These are phyloP conservation scores for Phyllosticta citrichinensis DNA, from an alignment of 2,329 filamentous ascomycete genomes.

Conservation along the genomic window DNA sequence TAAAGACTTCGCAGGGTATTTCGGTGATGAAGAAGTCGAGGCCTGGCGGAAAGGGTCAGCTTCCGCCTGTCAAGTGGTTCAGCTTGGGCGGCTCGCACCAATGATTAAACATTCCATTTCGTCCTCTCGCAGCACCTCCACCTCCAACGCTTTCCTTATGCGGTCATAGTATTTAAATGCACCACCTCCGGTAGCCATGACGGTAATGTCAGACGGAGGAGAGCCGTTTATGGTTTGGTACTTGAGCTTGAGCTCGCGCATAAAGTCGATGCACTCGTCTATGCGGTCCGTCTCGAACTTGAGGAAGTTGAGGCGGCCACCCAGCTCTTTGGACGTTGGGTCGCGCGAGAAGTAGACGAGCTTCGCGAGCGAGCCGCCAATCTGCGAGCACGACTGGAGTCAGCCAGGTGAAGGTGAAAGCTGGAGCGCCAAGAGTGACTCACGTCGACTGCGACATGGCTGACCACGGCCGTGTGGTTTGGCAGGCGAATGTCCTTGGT, in stretches of 20 bases:
- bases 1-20: conserved; percentile 94
- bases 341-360: conserved; percentile 96
- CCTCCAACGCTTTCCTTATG: conserved; percentile 71
- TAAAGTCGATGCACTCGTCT: conserved; percentile 86
- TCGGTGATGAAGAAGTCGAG: conserved; percentile 99
- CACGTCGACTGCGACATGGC: conserved; percentile 94
- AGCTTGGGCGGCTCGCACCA: conserved; percentile 42
- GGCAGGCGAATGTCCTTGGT: conserved; percentile 92
- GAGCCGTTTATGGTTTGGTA: conserved; percentile 68
- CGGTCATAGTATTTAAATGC: conserved; percentile 95
- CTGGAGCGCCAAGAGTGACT: conserved; percentile 27
- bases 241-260: conserved; percentile 74
- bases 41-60: conserved; percentile 39
- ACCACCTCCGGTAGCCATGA: conserved; percentile 93
- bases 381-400: conserved; percentile 42
- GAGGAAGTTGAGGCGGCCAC: conserved; percentile 86
- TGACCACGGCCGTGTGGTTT: conserved; percentile 89
- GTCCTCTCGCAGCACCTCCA: conserved; percentile 85
- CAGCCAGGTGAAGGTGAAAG: background rate
- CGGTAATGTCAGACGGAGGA: conserved; percentile 61
- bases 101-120: conserved; percentile 99
- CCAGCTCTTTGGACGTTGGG: conserved; percentile 64
- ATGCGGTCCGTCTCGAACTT: conserved; percentile 95
- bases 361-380: conserved; percentile 91
- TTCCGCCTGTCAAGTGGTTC: background rate